These are phyloP conservation scores for Akanthomyces dipterigenus DNA, from an alignment of 2,329 filamentous ascomycete species.

Conservation along the genomic window DNA sequence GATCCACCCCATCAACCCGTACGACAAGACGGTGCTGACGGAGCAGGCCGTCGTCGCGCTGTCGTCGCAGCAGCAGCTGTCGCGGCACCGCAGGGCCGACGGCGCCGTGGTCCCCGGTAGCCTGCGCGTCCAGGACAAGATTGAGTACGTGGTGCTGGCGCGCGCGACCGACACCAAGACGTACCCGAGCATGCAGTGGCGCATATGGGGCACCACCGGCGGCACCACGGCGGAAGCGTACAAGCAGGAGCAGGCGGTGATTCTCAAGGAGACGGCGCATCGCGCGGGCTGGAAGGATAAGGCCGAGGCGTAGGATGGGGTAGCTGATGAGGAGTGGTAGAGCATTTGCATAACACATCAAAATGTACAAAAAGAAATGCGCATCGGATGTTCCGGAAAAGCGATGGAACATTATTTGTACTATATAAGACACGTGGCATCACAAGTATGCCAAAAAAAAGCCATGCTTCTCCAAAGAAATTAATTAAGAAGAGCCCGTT, in stretches of 20 bases:
- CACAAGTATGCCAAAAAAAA: background rate
- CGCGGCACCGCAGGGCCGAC: conserved; percentile 31
- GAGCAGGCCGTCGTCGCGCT: conserved; percentile 56
- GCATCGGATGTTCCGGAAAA: conserved; percentile 17
- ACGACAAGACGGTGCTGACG: conserved; percentile 29
- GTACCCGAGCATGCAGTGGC: conserved; percentile 48
- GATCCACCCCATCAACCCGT: conserved; percentile 38
- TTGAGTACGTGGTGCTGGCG: conserved; percentile 61
- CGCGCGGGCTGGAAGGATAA: conserved; percentile 26
- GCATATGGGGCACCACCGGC: conserved; percentile 56
- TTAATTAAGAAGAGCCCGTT: background rate
- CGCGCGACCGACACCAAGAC: conserved; percentile 37
- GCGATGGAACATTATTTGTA: conserved; percentile 23
- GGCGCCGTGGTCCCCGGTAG: conserved; percentile 38
- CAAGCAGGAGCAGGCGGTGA: conserved; percentile 28
- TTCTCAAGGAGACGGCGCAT: conserved; percentile 27
- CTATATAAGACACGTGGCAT: conserved; percentile 16
- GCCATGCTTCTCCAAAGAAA: conserved; percentile 19
- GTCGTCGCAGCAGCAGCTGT: conserved; percentile 47
- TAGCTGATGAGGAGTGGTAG: background rate
- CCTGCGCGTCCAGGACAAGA: conserved; percentile 45
- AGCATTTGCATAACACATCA: background rate
- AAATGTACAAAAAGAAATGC: conserved; percentile 1
- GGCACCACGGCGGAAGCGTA: conserved; percentile 43
- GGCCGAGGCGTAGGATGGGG: background rate